These are phyloP conservation scores for Aspergillus hiratsukae DNA, from an alignment of 2,329 filamentous ascomycete genomes.

Conservation along the genomic window DNA sequence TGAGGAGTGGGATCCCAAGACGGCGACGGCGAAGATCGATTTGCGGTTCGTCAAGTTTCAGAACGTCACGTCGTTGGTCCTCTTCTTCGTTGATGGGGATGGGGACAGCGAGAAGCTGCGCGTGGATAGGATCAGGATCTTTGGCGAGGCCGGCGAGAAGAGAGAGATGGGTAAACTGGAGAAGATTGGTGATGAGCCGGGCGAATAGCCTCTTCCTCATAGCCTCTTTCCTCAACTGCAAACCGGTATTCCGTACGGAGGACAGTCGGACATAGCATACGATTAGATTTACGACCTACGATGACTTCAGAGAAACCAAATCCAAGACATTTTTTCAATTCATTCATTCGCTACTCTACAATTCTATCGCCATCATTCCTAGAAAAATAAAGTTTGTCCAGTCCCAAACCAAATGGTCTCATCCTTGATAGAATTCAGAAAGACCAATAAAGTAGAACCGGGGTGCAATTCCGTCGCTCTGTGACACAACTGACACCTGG, in stretches of 20 bases:
- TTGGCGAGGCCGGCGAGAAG: slow-evolving; percentile 89
- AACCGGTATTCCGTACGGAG: background rate
- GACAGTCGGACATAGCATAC: background rate
- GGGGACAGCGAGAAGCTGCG: slow-evolving; percentile 80
- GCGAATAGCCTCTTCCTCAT: slow-evolving; percentile 47
- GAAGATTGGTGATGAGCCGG: slow-evolving; percentile 77
- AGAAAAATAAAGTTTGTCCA: slow-evolving; percentile 46
- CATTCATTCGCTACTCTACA: background rate
- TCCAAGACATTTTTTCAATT: background rate
- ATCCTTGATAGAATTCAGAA: slow-evolving; percentile 40
- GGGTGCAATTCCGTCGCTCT: slow-evolving; percentile 77
- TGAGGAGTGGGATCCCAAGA: slow-evolving; percentile 71
- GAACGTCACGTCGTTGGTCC: slow-evolving; percentile 76
- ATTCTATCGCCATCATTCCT: background rate
- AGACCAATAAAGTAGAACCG: slow-evolving; percentile 51
- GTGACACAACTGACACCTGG: slow-evolving; percentile 75
- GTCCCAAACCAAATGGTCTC: slow-evolving; percentile 49
- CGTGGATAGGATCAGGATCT: slow-evolving; percentile 57
- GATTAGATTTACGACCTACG: background rate
- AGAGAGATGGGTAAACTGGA: slow-evolving; percentile 90
- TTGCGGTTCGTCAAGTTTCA: slow-evolving; percentile 97
- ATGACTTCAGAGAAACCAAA: background rate
- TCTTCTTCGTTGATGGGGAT: slow-evolving; percentile 86
- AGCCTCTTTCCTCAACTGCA: slow-evolving; percentile 12
- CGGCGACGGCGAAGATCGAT: slow-evolving; percentile 66